Conservation (phyloP, 2,329 filamentous ascomycete genomes). For the Aspergillus pseudonomiae region DNA sequence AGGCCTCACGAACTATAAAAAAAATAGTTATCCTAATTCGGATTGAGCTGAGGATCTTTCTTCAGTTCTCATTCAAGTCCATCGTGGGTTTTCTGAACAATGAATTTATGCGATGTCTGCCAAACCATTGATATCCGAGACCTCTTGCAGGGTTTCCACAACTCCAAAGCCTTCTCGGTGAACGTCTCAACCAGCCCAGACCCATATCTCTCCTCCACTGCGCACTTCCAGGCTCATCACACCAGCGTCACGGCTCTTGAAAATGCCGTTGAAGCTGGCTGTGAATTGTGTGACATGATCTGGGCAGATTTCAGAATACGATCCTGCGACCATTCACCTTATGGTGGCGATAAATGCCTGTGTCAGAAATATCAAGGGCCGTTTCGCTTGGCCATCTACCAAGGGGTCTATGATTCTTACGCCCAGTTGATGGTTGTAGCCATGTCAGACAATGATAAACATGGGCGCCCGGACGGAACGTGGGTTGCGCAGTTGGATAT, state of each 20-base stretch:
- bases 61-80: background rate
- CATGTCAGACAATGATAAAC: background rate
- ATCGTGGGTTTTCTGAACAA: background rate
- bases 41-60: background rate
- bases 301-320: background rate
- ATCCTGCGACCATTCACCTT: background rate
- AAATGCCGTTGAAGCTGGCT: background rate
- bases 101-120: background rate
- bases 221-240: background rate
- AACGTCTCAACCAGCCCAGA: background rate
- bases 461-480: background rate
- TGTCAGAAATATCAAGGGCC: background rate
- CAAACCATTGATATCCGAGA: background rate
- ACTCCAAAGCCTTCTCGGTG: background rate
- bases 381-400: background rate
- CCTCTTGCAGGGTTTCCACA: background rate
- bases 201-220: background rate
- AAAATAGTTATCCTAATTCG: too few species aligned
- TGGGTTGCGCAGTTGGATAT: background rate
- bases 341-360: background rate
- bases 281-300: background rate
- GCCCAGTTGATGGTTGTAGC: background rate
- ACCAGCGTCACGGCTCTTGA: background rate
- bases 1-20: too few species aligned
- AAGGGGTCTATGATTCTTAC: background rate